Evolutionary conservation across 495 filamentous ascomycete species (phyloP).

Genomic region (Lindgomyces ingoldianus): DNA sequence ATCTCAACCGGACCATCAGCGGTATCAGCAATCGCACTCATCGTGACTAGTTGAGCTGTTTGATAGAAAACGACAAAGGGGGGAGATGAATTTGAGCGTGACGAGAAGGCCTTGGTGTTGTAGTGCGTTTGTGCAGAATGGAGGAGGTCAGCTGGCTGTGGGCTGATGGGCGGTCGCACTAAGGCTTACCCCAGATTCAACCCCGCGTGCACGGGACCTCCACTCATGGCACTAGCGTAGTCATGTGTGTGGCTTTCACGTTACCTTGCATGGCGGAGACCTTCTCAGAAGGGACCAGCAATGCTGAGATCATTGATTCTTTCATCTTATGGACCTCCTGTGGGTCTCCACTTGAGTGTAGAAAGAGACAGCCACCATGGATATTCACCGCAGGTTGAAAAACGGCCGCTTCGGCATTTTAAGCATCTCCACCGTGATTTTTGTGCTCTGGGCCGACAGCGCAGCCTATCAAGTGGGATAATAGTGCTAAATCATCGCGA

Average conservation of each 20-base stretch:
- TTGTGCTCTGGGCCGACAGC: no score
- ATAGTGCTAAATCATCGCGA: no score
- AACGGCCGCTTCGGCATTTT: no score
- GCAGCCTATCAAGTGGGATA: no score
- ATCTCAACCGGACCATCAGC: conserved; percentile 40
- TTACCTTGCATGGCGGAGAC: background rate
- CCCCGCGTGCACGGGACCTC: background rate
- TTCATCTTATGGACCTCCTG: no score
- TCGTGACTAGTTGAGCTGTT: conserved; percentile 36
- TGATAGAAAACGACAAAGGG: conserved; percentile 1
- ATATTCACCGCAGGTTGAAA: no score
- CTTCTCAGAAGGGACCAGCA: no score
- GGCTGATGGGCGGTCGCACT: background rate
- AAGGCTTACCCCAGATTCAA: conserved; percentile 6
- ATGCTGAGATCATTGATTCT: no score
- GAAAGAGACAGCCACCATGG: no score
- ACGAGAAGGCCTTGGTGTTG: background rate
- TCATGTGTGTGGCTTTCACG: background rate
- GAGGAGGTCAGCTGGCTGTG: background rate
- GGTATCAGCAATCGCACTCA: conserved; percentile 49
- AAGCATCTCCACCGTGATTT: no score
- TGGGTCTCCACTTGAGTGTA: no score
- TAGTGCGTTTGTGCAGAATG: background rate
- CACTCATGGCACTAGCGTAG: background rate
- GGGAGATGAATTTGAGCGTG: background rate